Conservation (phyloP, 495 filamentous ascomycete genomes). For the Penicillium verhagenii region DNA sequence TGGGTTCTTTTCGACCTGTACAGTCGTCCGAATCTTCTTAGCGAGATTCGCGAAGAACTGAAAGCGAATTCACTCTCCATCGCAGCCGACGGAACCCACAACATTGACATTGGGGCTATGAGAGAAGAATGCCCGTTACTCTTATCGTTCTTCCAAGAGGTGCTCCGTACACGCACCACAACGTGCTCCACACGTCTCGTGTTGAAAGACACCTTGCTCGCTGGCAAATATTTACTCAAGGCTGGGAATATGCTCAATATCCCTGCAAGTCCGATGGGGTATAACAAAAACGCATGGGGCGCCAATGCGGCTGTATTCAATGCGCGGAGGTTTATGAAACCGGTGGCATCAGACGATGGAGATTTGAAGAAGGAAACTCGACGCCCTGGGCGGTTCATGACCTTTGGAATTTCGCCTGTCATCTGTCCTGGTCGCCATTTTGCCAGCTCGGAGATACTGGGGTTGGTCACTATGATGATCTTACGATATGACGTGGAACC, state of each 20-base stretch:
- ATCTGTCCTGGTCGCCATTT: conserved; percentile 52
- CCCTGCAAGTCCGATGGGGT: conserved; percentile 21
- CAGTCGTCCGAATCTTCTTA: conserved; percentile 36
- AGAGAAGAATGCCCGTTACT: conserved; percentile 38
- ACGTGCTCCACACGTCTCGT: conserved; percentile 27
- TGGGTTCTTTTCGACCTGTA: conserved; percentile 45
- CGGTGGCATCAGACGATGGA: background rate
- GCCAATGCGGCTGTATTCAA: conserved; percentile 24
- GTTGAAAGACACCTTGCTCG: conserved; percentile 30
- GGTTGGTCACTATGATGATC: conserved; percentile 35
- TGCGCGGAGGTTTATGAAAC: conserved; percentile 29
- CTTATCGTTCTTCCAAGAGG: conserved; percentile 41
- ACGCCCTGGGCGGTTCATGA: conserved; percentile 29
- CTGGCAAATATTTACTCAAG: conserved; percentile 32
- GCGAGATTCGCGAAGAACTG: conserved; percentile 36
- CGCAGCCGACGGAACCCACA: conserved; percentile 14
- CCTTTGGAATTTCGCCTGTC: conserved; percentile 42
- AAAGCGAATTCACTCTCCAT: conserved; percentile 15
- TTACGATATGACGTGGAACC: conserved; percentile 40
- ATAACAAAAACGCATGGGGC: conserved; percentile 28
- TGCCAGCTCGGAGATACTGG: conserved; percentile 41
- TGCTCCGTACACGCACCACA: conserved; percentile 26
- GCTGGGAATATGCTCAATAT: conserved; percentile 25
- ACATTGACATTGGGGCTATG: conserved; percentile 34
- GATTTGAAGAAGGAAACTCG: conserved; percentile 10